Evolutionary conservation across 2,329 filamentous ascomycete species (phyloP).

Genomic region (Paraphaeosphaeria sporulosa): DNA sequence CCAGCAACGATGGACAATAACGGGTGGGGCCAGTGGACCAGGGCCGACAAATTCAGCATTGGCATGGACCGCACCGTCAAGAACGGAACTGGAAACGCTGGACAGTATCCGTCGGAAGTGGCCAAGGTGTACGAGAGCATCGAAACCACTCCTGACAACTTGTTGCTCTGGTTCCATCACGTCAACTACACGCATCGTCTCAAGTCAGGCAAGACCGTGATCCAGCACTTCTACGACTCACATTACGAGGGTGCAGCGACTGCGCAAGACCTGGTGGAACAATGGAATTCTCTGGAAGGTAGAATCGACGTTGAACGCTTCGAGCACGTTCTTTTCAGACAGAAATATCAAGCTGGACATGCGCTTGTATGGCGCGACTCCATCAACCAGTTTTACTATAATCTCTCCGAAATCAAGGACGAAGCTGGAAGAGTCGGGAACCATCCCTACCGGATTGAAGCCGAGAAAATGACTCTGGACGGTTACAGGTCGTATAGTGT

Average conservation of each 20-base stretch:
- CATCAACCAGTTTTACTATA: constrained; percentile 70
- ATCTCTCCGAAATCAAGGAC: constrained; percentile 68
- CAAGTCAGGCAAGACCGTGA: constrained; percentile 70
- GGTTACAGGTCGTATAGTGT: constrained; percentile 65
- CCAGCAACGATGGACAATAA: constrained; percentile 72
- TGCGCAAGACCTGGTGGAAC: constrained; percentile 64
- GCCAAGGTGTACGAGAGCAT: constrained; percentile 66
- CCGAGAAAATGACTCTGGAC: constrained; percentile 68
- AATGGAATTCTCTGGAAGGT: constrained; percentile 64
- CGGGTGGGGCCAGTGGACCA: constrained; percentile 76
- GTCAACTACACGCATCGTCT: constrained; percentile 71
- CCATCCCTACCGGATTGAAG: constrained; percentile 73
- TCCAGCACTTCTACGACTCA: constrained; percentile 71
- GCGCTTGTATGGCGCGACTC: constrained; percentile 74
- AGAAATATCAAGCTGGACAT: constrained; percentile 73
- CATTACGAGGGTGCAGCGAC: constrained; percentile 67
- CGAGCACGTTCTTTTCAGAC: constrained; percentile 64
- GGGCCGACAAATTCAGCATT: constrained; percentile 65
- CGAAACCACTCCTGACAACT: constrained; percentile 70
- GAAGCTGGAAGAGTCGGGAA: constrained; percentile 63
- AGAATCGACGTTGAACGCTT: constrained; percentile 68
- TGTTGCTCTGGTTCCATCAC: constrained; percentile 79
- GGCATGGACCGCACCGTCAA: constrained; percentile 76
- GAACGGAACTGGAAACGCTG: constrained; percentile 71
- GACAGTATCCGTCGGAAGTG: constrained; percentile 71